Evolutionary conservation across 768 basidiomycete genomes (phyloP), one percentile per base, ranked within the genome.

Genomic region (Collybia nuda): DNA sequence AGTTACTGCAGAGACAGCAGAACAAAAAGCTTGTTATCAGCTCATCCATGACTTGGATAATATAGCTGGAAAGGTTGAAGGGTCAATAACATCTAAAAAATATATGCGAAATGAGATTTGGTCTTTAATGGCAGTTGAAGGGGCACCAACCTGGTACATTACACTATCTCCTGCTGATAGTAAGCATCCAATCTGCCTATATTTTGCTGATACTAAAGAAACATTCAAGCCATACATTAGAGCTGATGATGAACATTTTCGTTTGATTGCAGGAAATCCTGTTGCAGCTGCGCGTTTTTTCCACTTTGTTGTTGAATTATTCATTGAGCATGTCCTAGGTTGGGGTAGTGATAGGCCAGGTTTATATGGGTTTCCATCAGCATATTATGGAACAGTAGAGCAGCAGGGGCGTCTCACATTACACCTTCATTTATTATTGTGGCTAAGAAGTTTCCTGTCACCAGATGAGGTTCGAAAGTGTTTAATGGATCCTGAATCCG

Each of bases 11-110:
- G 46, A 52, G n/a, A 67, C 61, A 1, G 64, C 68, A 0, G 62
- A 26, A 6, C 73, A 77, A 50, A 67, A 66, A 29, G 24, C 40
- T 0, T 75, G 71, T 40, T 75, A 66, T 45, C 37, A 57, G 0
- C 21, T 77, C 0, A 39, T 77, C 0, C 29, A 57, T 11, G 61
- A 72, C 36, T 24, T 76, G 0, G 70, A 77, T 44, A 57, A 62
- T 47, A 57, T 78, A 4, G 64, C 56, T 1, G 66, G 64, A 0
- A 53, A 66, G 19, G 62, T 69, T 0, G 26, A 57, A 5, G 67
- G 68, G 0, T 71, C 68, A 1, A 23, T 56, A 2, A 58, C 62
- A 7, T 47, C 43, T 4, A 69, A 67, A 48, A 63, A 67, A 35
- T 51, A 65, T 29, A 57, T 60, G 56, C 26, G 58, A 9, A 66